Base-by-base conservation (phyloP, 2,329 filamentous ascomycete genomes). In the Colletotrichum neosansevieriae region DNA sequence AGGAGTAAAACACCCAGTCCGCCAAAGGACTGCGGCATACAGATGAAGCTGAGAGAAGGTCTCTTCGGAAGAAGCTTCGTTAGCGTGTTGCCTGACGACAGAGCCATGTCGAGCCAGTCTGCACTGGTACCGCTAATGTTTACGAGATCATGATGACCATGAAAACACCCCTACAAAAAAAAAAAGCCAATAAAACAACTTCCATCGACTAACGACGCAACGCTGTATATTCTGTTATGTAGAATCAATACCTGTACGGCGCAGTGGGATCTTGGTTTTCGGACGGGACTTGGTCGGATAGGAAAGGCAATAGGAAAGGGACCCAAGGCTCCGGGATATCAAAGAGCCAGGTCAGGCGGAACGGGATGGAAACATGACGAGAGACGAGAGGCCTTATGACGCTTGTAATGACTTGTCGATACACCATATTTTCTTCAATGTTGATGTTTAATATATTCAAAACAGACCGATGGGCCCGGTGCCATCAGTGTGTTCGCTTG, bases 61-160 rank as follows among this genome's bases (percentile, higher is more conserved):
- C 69, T 84, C 40, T 84, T 84, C 71, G 82, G 81, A 13, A 76
- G 73, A 70, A 79, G 78, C 66, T 68, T 73, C 50, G 73, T 76
- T 9, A 75, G 74, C 44, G 78, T 82, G 24, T 62, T 82, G 58
- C 76, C 82, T 57, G 82, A 86, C 62, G 78, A 82, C 49, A 74
- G 80, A 69, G 82, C 80, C 61, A 76, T 87, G 74, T 86, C 88
- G 69, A 86, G 84, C 71, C 81, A 80, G 74, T 85, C 82, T 57
- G 81, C 82, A 17, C 73, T 88, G 72, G 88, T 91, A 70, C 88
- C 88, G 70, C 78, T 91, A 74, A 86, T 90, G 76, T 88, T 90
- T 65, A 88, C 83, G 75, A 81, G 84, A 53, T 74, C 76, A 54
- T 80, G 72, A 58, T 21, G 29, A 58, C 24, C n/a, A 58, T 13